Evolutionary conservation across 768 basidiomycete genomes (phyloP), one percentile per base, ranked within the genome.

Genomic region (Pholiota microspora): DNA sequence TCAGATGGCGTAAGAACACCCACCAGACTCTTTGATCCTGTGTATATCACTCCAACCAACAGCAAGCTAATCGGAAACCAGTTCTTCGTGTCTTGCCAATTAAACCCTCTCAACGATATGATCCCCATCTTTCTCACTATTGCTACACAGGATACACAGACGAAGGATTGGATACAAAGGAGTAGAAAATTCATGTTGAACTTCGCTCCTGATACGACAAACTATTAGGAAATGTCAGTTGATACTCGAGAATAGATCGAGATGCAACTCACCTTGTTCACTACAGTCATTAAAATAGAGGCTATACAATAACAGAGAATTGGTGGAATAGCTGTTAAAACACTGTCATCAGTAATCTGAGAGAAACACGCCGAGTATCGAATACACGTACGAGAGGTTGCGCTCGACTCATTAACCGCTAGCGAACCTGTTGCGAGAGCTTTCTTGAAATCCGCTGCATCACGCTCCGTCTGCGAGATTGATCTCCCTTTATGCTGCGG

Each of bases 151-250:
- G 76, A 66, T 15, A 89, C 83, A 69, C 94, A 98, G 59, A 99
- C 95, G 27, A 80, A 71, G 1, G 92, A 92, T 68, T 99, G 97
- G 53, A 98, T 90, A 53, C 88, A 86, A 32, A 98, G 79, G 35
- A 99, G 82, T 40, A 98, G 77, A 67, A 98, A 98, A 60, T 91
- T 98, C 97, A 98, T 98, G 59, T 90, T 92, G 72, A 98, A 99
- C 62, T 90, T 71, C 27, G 78, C 78, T 4, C 97, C 97, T 1
- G 95, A 98, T 6, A 98, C 96, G 53, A 98, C 93, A 62, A 89
- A 98, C 91, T 98, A 47, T 6, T 25, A 12, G n/a, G 7, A 5
- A 3, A 27, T 23, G 18, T 51, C 12, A 59, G 25, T 57, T 18
- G 40, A 15, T n/a, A 15, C 34, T 23, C 16, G 15, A 16, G 3